Evolutionary conservation across 1,284 basidiomycete species (phyloP).

Genomic region (Wallemia mellicola): DNA sequence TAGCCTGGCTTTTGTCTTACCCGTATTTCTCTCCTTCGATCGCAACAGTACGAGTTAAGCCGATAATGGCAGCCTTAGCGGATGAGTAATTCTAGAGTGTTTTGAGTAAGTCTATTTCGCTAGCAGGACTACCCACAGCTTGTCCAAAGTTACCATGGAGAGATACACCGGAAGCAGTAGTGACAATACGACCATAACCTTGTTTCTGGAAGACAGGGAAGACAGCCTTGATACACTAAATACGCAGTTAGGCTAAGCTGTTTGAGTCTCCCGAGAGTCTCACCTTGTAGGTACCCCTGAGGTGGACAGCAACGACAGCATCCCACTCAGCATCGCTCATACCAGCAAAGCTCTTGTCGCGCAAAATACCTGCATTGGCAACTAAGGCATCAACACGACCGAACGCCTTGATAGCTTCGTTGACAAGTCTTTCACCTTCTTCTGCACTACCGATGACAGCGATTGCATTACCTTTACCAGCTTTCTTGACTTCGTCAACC

Average conservation of each 20-base stretch:
- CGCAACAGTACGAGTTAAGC: constrained; percentile 60
- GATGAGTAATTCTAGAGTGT: constrained; percentile 35
- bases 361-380: constrained; percentile 80
- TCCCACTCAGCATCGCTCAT: constrained; percentile 91
- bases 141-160: constrained; percentile 85
- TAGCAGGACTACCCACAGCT: constrained; percentile 21
- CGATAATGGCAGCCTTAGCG: constrained; percentile 79
- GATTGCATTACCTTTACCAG: constrained; percentile 63
- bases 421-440: constrained; percentile 69
- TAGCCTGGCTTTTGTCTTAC: constrained; percentile 3
- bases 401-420: constrained; percentile 59
- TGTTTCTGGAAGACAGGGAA: constrained; percentile 96
- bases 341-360: constrained; percentile 66
- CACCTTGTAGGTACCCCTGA: constrained; percentile 24
- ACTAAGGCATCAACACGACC: constrained; percentile 65
- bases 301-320: constrained; percentile 57
- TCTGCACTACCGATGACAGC: constrained; percentile 53
- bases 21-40: constrained; percentile 67
- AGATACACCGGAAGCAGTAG: constrained; percentile 72
- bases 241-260: too few relatives aligned
- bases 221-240: constrained; percentile 58
- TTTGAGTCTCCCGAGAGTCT: constrained; percentile 19
- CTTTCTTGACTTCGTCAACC: constrained; percentile 42
- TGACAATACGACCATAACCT: constrained; percentile 84
- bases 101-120: neutral